A percentile compares a stretch with the other conserved stretches of the same genome.
Evolutionary conservation across 2,329 filamentous ascomycete species (phyloP).

Genomic region (Trichoderma aggressivum): DNA sequence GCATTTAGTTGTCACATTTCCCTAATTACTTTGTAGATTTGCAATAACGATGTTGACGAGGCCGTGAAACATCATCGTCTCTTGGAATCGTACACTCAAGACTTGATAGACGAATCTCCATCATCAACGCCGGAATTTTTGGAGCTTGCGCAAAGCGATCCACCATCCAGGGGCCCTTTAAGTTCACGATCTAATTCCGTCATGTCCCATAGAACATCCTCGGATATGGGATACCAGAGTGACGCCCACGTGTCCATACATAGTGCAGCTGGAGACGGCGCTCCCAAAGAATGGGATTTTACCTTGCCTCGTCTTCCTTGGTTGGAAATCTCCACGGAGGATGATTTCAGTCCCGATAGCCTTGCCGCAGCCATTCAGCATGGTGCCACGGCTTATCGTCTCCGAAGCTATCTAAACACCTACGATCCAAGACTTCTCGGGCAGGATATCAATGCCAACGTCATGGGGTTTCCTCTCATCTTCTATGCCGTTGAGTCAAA

Average conservation of each 20-base stretch:
- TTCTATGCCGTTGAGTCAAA: constrained; percentile 16
- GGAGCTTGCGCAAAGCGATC: too few relatives aligned
- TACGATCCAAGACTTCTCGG: not conserved
- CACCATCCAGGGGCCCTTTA: not conserved
- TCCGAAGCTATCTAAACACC: not conserved
- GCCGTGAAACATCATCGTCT: not conserved
- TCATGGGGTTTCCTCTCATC: not conserved
- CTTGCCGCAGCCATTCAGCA: constrained; percentile 10
- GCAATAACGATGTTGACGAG: not conserved
- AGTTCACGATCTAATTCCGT: not conserved
- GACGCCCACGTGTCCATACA: not conserved
- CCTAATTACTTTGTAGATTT: not conserved
- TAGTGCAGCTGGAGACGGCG: not conserved
- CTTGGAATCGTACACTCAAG: not conserved
- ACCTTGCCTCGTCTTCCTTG: not conserved
- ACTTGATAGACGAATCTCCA: not conserved
- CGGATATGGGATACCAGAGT: not conserved
- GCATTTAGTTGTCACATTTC: not conserved
- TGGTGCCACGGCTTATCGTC: not conserved
- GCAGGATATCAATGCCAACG: not conserved
- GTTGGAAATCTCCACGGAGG: not conserved
- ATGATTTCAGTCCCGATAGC: not conserved
- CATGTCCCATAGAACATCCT: not conserved
- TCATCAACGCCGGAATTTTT: not conserved
- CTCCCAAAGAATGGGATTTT: not conserved